Base-by-base conservation (phyloP, 139 green algal species). In the Chara braunii region DNA sequence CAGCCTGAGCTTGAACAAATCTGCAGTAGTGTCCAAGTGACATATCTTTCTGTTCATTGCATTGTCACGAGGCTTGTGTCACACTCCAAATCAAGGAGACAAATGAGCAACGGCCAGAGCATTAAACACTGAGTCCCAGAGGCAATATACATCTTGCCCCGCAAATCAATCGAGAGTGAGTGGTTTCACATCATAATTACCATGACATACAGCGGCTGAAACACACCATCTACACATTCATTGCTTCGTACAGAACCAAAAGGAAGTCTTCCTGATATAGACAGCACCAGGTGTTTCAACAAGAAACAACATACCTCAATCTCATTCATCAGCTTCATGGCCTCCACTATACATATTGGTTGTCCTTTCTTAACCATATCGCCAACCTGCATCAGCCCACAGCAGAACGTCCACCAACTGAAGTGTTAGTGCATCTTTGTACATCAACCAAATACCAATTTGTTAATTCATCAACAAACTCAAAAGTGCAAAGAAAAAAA, bases 281-380 rank as follows among this genome's bases (percentile, higher is more conserved):
- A 7, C 12, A 50, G 8, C 32, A 9, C 23, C 7, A 68, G 58
- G 8, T 11, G 60, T 28, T 26, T 11, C 2, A 1, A 77, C 12
- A 70, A 84, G 80, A 8, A 11, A 11, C n/a, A 6, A n/a, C 53
- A 51, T 23, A 54, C 66, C 87, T 96, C 90, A 57, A 96, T 95
- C 77, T 96, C 90, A 75, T 96, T 97, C 90, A 97, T 96, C 6
- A 97, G 85, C 83, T 97, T 95, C 90, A 95, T 96, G 24, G 88
- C 91, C 82, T 97, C 91, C 28, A 97, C 88, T 76, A 97, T 96
- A 75, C 89, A 90, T 22, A 97, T 80, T 8, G 81, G 88, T 79
- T 97, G 89, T 14, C 91, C 91, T 78, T 94, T 94, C 64, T 79
- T 90, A 43, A 97, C 89, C 29, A 51, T 78, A 81, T 96, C 91